phyloP scores from a whole-genome alignment of 2,329 filamentous ascomycete species.

The Fonsecaea pedrosoi region DNA sequence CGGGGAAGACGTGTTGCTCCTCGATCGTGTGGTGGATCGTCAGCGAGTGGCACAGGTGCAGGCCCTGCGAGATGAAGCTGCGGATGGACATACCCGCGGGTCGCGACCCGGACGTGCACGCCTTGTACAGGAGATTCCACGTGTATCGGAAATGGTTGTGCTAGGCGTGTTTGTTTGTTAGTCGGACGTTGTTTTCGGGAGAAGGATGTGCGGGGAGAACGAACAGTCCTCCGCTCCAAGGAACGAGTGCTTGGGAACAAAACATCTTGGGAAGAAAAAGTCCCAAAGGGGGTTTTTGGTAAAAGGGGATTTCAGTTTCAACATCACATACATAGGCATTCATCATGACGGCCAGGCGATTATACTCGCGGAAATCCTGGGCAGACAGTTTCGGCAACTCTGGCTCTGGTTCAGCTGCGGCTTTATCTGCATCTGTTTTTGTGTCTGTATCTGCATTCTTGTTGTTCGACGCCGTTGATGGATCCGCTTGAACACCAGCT shows the following conservation, averaged over 20 bases:
- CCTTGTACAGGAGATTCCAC: conserved; percentile 74
- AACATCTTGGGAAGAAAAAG: too few relatives aligned
- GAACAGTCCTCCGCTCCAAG: too few relatives aligned
- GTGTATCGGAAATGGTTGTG: conserved; percentile 77
- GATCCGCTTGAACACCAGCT: neutral
- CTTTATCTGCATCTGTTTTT: too few relatives aligned
- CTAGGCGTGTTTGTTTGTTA: conserved; percentile 48
- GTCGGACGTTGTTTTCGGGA: neutral
- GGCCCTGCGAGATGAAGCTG: conserved; percentile 70
- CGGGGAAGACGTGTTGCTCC: conserved; percentile 79
- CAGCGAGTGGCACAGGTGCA: conserved; percentile 75
- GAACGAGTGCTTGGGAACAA: too few relatives aligned
- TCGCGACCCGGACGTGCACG: conserved; percentile 66
- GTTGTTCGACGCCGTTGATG: neutral
- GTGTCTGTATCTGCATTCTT: neutral
- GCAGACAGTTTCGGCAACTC: conserved; percentile 68
- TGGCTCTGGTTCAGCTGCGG: conserved; percentile 33
- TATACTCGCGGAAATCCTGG: conserved; percentile 65
- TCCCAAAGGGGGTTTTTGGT: neutral
- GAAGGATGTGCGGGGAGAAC: too few relatives aligned
- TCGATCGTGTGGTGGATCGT: conserved; percentile 81
- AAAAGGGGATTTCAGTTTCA: too few relatives aligned
- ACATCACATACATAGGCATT: conserved; percentile 72
- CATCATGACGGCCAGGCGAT: conserved; percentile 38
- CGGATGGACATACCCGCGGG: conserved; percentile 69